Percentiles rank a stretch among this genome's conserved stretches.
phyloP scores from a whole-genome alignment of 306 rosid species.

The Sindora glabra region DNA sequence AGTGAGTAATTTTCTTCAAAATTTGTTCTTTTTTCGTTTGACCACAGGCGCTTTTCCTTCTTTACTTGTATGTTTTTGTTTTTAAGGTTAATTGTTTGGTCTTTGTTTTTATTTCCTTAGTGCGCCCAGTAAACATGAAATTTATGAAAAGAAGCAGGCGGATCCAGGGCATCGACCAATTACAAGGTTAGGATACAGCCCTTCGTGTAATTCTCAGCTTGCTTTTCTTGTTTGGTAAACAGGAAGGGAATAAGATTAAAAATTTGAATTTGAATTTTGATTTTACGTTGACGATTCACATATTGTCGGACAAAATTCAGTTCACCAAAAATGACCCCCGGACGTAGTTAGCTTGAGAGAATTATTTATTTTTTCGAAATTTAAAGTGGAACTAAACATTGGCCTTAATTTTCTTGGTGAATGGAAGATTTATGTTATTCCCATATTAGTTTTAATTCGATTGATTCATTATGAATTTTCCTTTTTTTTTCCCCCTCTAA shows the following conservation, averaged over 20 bases:
- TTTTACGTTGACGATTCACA: neutral
- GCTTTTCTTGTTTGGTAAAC: neutral
- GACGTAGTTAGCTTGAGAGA: too few species aligned
- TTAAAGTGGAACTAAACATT: too few species aligned
- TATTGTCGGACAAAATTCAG: too few species aligned
- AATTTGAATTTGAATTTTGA: constrained; percentile 8
- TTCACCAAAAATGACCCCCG: too few species aligned
- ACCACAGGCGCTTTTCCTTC: neutral
- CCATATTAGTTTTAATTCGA: neutral
- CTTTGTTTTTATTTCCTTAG: constrained; percentile 4
- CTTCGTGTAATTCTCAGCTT: neutral
- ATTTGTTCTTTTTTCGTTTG: neutral
- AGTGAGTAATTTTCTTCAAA: constrained; percentile 52
- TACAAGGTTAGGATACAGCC: constrained; percentile 50
- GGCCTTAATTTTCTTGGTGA: neutral
- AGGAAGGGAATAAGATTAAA: neutral
- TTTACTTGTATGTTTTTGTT: neutral
- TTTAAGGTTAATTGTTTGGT: neutral
- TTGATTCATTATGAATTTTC: constrained; percentile 11
- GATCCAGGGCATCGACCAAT: constrained; percentile 87
- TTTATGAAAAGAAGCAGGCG: constrained; percentile 77
- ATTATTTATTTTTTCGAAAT: too few species aligned
- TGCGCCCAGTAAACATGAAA: constrained; percentile 43
- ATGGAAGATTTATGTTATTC: neutral
- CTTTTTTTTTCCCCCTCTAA: neutral